Conservation (phyloP, 2,329 filamentous ascomycete genomes). For the Orbilia oligospora region DNA sequence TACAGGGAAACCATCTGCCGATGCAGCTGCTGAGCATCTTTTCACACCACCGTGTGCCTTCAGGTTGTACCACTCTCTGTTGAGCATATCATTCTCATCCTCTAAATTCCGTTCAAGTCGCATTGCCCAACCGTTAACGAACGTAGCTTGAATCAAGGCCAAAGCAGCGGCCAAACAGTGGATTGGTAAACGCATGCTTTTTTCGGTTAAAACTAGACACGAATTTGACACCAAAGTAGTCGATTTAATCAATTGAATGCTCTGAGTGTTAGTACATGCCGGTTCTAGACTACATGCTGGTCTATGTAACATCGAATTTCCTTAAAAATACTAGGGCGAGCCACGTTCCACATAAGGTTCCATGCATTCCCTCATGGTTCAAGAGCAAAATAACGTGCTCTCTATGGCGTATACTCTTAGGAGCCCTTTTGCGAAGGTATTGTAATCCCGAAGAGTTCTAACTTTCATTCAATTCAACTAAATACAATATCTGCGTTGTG, state of each 20-base stretch:
- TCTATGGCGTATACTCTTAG: too few species aligned
- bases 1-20: neutral
- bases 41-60: neutral
- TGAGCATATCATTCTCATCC: neutral
- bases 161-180: neutral
- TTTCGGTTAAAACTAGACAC: neutral
- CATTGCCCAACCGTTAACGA: constrained; percentile 23
- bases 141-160: neutral
- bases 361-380: neutral
- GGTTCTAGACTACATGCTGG: too few species aligned
- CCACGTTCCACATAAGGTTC: neutral
- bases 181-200: constrained; percentile 2
- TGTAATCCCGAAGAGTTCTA: too few species aligned
- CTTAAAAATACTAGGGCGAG: too few species aligned
- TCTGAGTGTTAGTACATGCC: neutral
- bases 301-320: too few species aligned
- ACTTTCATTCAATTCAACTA: too few species aligned
- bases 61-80: constrained; percentile 1
- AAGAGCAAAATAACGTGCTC: constrained; percentile 4
- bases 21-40: neutral
- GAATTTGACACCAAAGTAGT: too few species aligned
- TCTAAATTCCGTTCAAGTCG: constrained; percentile 6
- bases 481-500: constrained; percentile 12
- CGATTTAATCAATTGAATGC: too few species aligned
- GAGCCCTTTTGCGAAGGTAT: neutral